Base-by-base conservation (phyloP, 2,329 filamentous ascomycete species). In the Diaporthe sp. region DNA sequence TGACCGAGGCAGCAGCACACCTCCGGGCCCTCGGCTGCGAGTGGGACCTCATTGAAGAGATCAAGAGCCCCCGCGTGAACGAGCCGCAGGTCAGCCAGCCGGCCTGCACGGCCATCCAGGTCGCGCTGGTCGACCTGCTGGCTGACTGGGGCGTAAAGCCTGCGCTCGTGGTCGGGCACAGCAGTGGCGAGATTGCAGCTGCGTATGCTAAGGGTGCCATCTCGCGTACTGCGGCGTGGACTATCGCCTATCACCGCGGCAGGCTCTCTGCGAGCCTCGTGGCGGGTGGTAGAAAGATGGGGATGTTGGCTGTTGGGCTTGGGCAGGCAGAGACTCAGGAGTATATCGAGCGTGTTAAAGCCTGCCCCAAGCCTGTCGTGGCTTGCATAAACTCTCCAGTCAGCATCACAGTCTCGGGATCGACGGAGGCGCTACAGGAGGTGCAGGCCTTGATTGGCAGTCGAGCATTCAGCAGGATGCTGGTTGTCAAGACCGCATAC, bases 101-200 rank as follows among this genome's bases (percentile, higher is more conserved):
- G 3, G 33, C 82, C 1, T 84, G 81, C 69, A 84, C 82, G 9
- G 83, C 82, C 1, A 28, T 86, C 1, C 84, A 85, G 73, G 75
- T 85, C 15, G 81, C 72, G 10, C 71, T 85, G 4, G 78, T 84
- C 1, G 78, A 82, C 30, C 74, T 83, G 1, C 77, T 84, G 40
- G 33, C n/a, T 2, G 45, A 47, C 17, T 77, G 75, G 54, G 77
- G 77, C 45, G 75, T 80, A 55, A 35, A 13, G 5, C 78, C 78
- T 4, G 54, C 52, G 3, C 74, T 76, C 1, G 78, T 81, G 38
- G 33, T 77, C 40, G 64, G 80, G 47, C 76, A 82, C 72, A 75
- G 77, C 64, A 72, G 77, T 22, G 80, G 80, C 22, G 80, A 81
- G 64, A 81, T 81, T 6, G 79, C 77, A 9, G 79, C 80, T 0